These are phyloP conservation scores for Eucalyptus decipiens DNA, from an alignment of 345 rosid species.

Conservation along the genomic window DNA sequence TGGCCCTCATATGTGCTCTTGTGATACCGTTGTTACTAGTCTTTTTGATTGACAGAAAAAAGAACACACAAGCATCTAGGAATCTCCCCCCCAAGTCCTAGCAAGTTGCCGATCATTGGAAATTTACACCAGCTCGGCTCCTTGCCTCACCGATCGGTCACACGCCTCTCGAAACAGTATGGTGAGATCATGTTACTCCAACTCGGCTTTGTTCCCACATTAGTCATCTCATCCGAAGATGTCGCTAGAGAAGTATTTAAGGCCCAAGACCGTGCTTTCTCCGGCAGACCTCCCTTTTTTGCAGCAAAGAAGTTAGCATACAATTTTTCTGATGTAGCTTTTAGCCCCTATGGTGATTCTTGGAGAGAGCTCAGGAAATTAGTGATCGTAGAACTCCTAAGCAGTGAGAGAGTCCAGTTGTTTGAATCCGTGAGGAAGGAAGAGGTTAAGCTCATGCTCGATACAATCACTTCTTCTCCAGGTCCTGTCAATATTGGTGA, in stretches of 20 bases:
- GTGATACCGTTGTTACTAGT: neutral
- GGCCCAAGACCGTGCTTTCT: conserved; percentile 22
- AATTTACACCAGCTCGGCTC: conserved; percentile 23
- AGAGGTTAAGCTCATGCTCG: conserved; percentile 10
- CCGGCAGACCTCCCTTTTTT: conserved; percentile 11
- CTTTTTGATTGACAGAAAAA: neutral
- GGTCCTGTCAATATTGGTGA: conserved; percentile 11
- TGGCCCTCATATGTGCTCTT: neutral
- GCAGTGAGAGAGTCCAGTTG: conserved; percentile 21
- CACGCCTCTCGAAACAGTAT: conserved; percentile 9
- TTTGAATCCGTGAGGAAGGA: conserved; percentile 14
- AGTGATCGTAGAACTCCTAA: conserved; percentile 12
- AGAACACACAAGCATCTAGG: neutral
- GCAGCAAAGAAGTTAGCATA: conserved; percentile 4
- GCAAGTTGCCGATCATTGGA: conserved; percentile 21
- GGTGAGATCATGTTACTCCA: conserved; percentile 34
- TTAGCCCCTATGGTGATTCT: conserved; percentile 17
- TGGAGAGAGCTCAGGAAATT: conserved; percentile 34
- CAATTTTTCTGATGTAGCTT: conserved; percentile 1
- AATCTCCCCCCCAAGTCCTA: conserved; percentile 27
- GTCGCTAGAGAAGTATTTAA: conserved; percentile 15
- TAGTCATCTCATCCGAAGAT: conserved; percentile 26
- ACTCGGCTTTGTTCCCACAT: conserved; percentile 24
- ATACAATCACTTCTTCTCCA: neutral
- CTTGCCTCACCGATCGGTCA: conserved; percentile 14